phyloP scores from a whole-genome alignment of 2,329 filamentous ascomycete genomes.

The Cladosporium sp. region DNA sequence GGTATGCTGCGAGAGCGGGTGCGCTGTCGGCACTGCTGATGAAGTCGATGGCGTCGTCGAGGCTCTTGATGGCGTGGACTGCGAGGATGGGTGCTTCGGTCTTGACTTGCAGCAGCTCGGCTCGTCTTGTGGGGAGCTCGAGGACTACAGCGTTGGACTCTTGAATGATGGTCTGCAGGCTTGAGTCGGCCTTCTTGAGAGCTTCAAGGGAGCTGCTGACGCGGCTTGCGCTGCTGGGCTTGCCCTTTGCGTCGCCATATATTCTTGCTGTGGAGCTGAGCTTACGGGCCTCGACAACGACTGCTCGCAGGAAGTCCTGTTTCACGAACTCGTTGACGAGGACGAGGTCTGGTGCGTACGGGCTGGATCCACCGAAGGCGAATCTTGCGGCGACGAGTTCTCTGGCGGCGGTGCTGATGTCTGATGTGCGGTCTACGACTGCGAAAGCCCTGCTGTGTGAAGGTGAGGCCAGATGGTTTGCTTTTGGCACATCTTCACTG shows the following conservation, averaged over 20 bases:
- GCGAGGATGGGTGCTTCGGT: conserved; percentile 45
- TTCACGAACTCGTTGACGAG: conserved; percentile 65
- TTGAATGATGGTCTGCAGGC: conserved; percentile 26
- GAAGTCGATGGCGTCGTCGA: conserved; percentile 57
- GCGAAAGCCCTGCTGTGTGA: conserved; percentile 47
- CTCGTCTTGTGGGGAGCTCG: conserved; percentile 25
- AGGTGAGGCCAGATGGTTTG: conserved; percentile 40
- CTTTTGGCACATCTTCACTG: conserved; percentile 19
- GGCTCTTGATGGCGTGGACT: conserved; percentile 50
- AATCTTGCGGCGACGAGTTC: conserved; percentile 57
- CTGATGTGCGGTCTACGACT: conserved; percentile 61
- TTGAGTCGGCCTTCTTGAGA: conserved; percentile 19
- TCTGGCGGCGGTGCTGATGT: conserved; percentile 55
- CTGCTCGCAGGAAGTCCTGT: conserved; percentile 54
- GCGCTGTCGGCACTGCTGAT: conserved; percentile 30
- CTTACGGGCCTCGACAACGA: conserved; percentile 25
- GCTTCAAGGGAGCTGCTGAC: conserved; percentile 13
- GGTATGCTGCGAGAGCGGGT: conserved; percentile 50
- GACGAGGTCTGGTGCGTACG: conserved; percentile 63
- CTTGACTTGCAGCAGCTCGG: conserved; percentile 36
- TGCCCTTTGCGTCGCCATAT: conserved; percentile 10
- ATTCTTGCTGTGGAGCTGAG: background rate
- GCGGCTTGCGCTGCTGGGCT: conserved; percentile 5
- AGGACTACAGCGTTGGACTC: conserved; percentile 28
- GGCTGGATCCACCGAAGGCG: conserved; percentile 55